A percentile compares a stretch with the other conserved stretches of the same genome.
phyloP scores from a whole-genome alignment of 768 basidiomycete genomes.

The Lentinula edodes region DNA sequence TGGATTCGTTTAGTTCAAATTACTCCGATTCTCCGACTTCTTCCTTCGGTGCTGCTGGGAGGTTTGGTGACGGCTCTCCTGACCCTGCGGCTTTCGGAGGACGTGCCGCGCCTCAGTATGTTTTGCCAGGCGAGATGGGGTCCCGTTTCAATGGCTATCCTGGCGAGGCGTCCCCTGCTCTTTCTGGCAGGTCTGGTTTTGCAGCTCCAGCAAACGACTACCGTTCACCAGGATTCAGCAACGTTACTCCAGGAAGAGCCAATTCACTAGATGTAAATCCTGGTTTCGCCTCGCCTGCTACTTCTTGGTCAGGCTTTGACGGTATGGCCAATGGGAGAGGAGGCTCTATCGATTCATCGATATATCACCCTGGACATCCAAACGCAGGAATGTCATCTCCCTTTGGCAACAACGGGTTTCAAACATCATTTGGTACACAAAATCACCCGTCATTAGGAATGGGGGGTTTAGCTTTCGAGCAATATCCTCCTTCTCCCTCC shows the following conservation, averaged over 20 bases:
- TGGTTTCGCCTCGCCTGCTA: constrained; percentile 24
- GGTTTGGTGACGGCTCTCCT: constrained; percentile 64
- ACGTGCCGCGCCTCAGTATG: constrained; percentile 29
- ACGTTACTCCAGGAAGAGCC: constrained; percentile 23
- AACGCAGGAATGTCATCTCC: not conserved
- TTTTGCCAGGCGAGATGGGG: constrained; percentile 20
- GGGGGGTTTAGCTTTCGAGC: constrained; percentile 5
- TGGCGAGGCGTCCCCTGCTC: constrained; percentile 23
- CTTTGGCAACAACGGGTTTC: not conserved
- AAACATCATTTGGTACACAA: not conserved
- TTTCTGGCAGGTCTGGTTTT: constrained; percentile 28
- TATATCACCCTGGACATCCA: not conserved
- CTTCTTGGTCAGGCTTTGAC: constrained; percentile 22
- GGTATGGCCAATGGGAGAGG: constrained; percentile 11
- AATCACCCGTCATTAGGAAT: not conserved
- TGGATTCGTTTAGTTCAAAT: constrained; percentile 61
- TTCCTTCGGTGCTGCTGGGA: constrained; percentile 51
- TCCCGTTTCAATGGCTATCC: constrained; percentile 21
- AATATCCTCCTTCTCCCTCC: constrained; percentile 12
- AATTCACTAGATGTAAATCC: constrained; percentile 26
- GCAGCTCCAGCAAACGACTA: constrained; percentile 28
- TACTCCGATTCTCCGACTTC: constrained; percentile 64
- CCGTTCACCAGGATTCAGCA: constrained; percentile 25
- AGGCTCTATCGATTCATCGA: constrained; percentile 3
- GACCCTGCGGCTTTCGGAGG: constrained; percentile 57